These are phyloP conservation scores for Nannizziopsis arthrosporioides DNA, from an alignment of 2,329 filamentous ascomycete genomes.

Conservation along the genomic window DNA sequence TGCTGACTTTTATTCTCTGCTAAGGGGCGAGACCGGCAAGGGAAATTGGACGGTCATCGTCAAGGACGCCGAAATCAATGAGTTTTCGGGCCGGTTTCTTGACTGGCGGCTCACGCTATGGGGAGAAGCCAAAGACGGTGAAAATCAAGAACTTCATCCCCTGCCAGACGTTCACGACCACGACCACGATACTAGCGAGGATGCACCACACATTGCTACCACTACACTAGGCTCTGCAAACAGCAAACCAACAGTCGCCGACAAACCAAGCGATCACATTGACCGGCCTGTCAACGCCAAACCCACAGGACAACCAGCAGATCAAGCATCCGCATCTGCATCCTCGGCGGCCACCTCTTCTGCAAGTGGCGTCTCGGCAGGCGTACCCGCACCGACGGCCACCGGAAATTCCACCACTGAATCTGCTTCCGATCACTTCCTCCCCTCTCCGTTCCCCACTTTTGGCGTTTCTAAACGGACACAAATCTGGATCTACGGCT, in stretches of 20 bases:
- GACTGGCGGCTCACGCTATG: slow-evolving; percentile 93
- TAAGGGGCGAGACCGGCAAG: slow-evolving; percentile 72
- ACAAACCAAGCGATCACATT: slow-evolving; percentile 50
- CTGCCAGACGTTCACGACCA: slow-evolving; percentile 77
- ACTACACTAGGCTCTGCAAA: slow-evolving; percentile 45
- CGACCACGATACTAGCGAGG: slow-evolving; percentile 59
- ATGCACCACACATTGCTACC: slow-evolving; percentile 47
- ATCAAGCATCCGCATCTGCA: slow-evolving; percentile 20
- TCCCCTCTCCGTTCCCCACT: slow-evolving; percentile 79
- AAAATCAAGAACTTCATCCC: slow-evolving; percentile 61
- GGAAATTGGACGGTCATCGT: slow-evolving; percentile 87
- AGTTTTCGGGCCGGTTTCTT: slow-evolving; percentile 62
- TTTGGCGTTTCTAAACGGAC: slow-evolving; percentile 81
- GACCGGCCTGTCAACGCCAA: slow-evolving; percentile 54
- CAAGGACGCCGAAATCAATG: slow-evolving; percentile 71
- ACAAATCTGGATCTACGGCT: slow-evolving; percentile 87
- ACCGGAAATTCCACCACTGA: slow-evolving; percentile 16
- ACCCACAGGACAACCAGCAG: slow-evolving; percentile 29
- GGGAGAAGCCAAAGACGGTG: slow-evolving; percentile 72
- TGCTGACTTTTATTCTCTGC: slow-evolving; percentile 22
- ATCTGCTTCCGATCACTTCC: slow-evolving; percentile 37
- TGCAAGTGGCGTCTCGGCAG: slow-evolving; percentile 16
- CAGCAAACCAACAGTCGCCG: slow-evolving; percentile 35
- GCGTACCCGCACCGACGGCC: slow-evolving; percentile 21
- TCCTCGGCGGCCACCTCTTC: slow-evolving; percentile 17